phyloP scores from a whole-genome alignment of 2,329 filamentous ascomycete genomes.

The Allantophomopsis cytisporea region DNA sequence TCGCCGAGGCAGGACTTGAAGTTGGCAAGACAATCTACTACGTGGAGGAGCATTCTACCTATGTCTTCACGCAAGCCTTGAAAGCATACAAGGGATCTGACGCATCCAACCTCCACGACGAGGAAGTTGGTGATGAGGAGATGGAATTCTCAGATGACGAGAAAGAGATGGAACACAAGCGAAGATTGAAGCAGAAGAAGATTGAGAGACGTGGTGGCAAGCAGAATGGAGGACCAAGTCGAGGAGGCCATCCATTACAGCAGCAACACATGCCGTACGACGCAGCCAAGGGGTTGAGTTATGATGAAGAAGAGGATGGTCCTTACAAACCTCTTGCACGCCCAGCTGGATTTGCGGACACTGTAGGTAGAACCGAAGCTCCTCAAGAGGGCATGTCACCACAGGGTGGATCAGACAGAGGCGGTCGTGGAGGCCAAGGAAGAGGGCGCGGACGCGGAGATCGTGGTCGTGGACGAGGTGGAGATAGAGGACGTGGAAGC shows the following conservation, averaged over 20 bases:
- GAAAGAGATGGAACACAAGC: slow-evolving; percentile 73
- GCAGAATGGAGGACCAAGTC: slow-evolving; percentile 23
- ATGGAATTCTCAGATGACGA: slow-evolving; percentile 96
- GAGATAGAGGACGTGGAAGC: slow-evolving; percentile 21
- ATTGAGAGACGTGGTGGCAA: slow-evolving; percentile 39
- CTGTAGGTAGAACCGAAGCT: slow-evolving; percentile 25
- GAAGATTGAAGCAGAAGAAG: slow-evolving; percentile 53
- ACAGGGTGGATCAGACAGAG: slow-evolving; percentile 27
- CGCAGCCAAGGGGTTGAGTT: slow-evolving; percentile 37
- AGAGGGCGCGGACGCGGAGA: background rate
- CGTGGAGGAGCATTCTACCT: slow-evolving; percentile 62
- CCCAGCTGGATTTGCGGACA: slow-evolving; percentile 46
- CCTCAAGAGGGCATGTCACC: slow-evolving; percentile 23
- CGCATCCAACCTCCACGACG: slow-evolving; percentile 88
- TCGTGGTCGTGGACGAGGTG: slow-evolving; percentile 14
- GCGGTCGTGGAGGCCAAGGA: slow-evolving; percentile 15
- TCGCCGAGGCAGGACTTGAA: slow-evolving; percentile 52
- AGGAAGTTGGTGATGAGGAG: slow-evolving; percentile 76
- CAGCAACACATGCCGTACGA: slow-evolving; percentile 17
- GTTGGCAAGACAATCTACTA: slow-evolving; percentile 66
- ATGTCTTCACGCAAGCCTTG: slow-evolving; percentile 76
- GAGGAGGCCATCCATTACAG: slow-evolving; percentile 21
- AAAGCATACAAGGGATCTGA: slow-evolving; percentile 77
- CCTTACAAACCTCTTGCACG: slow-evolving; percentile 60
- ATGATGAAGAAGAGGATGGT: slow-evolving; percentile 53